Base-by-base conservation (phyloP, 352 stramenopile species). In the Globisporangium heterothallicum region DNA sequence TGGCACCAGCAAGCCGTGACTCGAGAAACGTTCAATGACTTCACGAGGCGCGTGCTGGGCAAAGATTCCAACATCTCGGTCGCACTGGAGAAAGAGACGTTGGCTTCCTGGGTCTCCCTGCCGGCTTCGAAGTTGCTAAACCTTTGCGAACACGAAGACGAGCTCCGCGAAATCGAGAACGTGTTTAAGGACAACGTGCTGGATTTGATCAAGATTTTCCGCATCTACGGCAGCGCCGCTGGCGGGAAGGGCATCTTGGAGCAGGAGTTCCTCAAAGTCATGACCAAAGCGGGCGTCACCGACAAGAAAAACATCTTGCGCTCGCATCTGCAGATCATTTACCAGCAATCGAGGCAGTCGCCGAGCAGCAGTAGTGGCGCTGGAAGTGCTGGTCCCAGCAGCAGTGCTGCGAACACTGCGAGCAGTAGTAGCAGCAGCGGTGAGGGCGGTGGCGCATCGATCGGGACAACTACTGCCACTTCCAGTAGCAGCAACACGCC, bases 261-360 rank as follows among this genome's bases (percentile, higher is more conserved):
- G 50, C 81, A 92, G 29, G 78, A 92, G 21, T 92, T 92, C 44
- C 71, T 88, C 26, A 89, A 92, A 55, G 64, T 92, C 21, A 89
- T 92, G 74, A 87, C 78, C 0, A 79, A 86, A 42, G 73, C 74
- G 0, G 76, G 81, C 7, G 65, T 89, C 40, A 87, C 78, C 7
- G 77, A 89, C 58, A 88, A 87, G 66, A 89, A 89, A 34, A 85
- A 88, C 44, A 92, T 92, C 27, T 50, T 87, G 25, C 51, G 78
- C n/a, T 85, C 75, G 1, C 66, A 86, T 40, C 56, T 92, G 3
- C 78, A 89, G 50, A 7, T 79, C 5, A 84, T 89, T n/a, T 87
- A 88, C 49, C 81, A 89, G 36, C 78, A 88, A 66, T 77, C 68
- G 14, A 40, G 72, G 3, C 71, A 81, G 49, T 14, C 46, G 2